A percentile compares a stretch with the other conserved stretches of the same genome.
Conservation (phyloP, 1,284 basidiomycete species). For the Coniferiporia sulphurascens region DNA sequence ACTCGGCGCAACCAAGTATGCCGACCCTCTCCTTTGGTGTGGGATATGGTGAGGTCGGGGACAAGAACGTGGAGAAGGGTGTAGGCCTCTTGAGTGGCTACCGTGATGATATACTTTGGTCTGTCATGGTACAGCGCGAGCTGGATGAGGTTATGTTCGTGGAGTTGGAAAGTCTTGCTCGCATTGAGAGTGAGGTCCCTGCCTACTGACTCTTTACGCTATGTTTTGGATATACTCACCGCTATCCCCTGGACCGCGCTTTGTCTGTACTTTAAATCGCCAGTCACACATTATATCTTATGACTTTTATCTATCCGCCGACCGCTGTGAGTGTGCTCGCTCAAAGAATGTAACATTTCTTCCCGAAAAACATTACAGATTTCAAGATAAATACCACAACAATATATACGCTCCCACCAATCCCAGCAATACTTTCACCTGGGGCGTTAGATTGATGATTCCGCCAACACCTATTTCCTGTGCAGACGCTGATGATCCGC, state of each 20-base stretch:
- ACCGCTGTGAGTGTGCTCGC: neutral
- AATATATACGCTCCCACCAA: slow-evolving; percentile 57
- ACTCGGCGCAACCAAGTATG: slow-evolving; percentile 47
- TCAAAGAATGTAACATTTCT: neutral
- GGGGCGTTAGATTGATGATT: slow-evolving; percentile 52
- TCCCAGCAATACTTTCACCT: slow-evolving; percentile 56
- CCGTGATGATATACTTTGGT: slow-evolving; percentile 60
- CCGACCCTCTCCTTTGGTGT: slow-evolving; percentile 67
- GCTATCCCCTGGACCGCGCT: neutral
- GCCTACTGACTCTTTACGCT: slow-evolving; percentile 1
- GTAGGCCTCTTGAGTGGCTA: slow-evolving; percentile 73
- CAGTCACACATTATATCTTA: neutral
- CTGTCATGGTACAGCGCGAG: slow-evolving; percentile 61
- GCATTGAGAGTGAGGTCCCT: slow-evolving; percentile 42
- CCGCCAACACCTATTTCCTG: slow-evolving; percentile 28
- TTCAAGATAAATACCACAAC: slow-evolving; percentile 47
- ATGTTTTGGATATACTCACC: neutral
- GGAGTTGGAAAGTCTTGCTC: slow-evolving; percentile 70
- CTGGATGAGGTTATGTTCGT: slow-evolving; percentile 66
- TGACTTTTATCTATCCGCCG: neutral
- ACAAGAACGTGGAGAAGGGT: slow-evolving; percentile 58
- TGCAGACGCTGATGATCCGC: slow-evolving; percentile 35
- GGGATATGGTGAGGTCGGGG: slow-evolving; percentile 72
- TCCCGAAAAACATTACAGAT: neutral
- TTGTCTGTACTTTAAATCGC: slow-evolving; percentile 9